Evolutionary conservation across 75 land plant genomes (phyloP), one percentile per base, ranked within the genome.

Genomic region (Cunninghamia lanceolata): DNA sequence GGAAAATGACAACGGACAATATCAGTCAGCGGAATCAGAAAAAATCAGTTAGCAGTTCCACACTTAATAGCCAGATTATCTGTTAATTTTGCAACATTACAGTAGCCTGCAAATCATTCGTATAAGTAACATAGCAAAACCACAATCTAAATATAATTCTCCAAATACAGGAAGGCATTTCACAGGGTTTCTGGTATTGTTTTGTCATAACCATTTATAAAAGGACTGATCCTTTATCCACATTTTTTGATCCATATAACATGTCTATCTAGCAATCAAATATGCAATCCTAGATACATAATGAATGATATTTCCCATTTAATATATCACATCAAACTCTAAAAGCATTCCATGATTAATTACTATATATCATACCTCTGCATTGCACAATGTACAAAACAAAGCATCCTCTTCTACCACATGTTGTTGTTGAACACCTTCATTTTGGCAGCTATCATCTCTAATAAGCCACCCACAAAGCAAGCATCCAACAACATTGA

Each of bases 311-410:
- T 80, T 43, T 45, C 28, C 13, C 34, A 46, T 45, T 43, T 14
- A 80, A 21, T 80, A 80, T 8, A 73, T 34, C 30, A 45, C n/a
- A 80, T 42, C 46, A n/a, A 11, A 40, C 32, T 42, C n/a, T 43
- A 45, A 43, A 3, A 28, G 15, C 45, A 43, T 13, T n/a, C 34
- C 2, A 13, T 4, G 45, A 0, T 10, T n/a, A 80, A 80, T 28
- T 77, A 77, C 80, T 19, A 45, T 45, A 79, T 79, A 45, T 13
- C 8, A 82, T 88, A 97, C 99, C 96, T 97, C 98, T 15, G 96
- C 98, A 92, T 96, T 94, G 89, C 99, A 97, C 82, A 97, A 88
- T 35, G 98, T 97, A 87, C 99, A 97, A 86, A 96, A 96, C 82
- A 97, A 84, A 68, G 94, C 90, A 76, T 95, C 96, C 17, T 94